Conservation (phyloP, 345 rosid species). For the Eucalyptus erythrocorys region DNA sequence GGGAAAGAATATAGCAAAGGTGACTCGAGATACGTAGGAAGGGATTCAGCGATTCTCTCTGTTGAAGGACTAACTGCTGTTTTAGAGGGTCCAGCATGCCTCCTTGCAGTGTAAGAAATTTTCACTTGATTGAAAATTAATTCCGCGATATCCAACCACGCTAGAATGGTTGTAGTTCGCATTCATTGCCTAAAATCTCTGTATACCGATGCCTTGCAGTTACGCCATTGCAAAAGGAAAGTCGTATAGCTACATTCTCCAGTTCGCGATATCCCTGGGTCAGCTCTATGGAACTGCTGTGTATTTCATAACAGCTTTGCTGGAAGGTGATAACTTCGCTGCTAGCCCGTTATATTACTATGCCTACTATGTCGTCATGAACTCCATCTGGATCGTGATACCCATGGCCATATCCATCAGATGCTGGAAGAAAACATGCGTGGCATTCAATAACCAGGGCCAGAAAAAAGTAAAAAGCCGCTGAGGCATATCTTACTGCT, state of each 20-base stretch:
- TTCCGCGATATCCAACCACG: background rate
- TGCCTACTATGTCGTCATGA: slow-evolving; percentile 57
- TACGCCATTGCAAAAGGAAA: slow-evolving; percentile 73
- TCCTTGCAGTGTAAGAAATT: slow-evolving; percentile 64
- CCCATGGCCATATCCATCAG: slow-evolving; percentile 53
- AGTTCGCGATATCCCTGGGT: slow-evolving; percentile 70
- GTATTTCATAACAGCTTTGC: slow-evolving; percentile 60
- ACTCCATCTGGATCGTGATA: slow-evolving; percentile 63
- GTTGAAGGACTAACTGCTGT: slow-evolving; percentile 90
- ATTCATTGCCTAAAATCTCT: background rate
- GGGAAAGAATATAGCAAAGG: slow-evolving; percentile 99
- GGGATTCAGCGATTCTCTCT: slow-evolving; percentile 59
- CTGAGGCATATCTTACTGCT: background rate
- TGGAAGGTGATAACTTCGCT: slow-evolving; percentile 86
- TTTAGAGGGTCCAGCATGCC: slow-evolving; percentile 73
- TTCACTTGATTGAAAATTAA: background rate
- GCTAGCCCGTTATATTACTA: slow-evolving; percentile 46
- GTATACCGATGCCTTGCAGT: slow-evolving; percentile 16
- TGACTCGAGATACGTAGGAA: slow-evolving; percentile 80
- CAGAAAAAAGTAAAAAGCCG: slow-evolving; percentile 40
- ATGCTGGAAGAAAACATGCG: slow-evolving; percentile 74
- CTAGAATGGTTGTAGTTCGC: background rate
- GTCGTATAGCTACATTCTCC: slow-evolving; percentile 75
- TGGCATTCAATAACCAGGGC: slow-evolving; percentile 16
- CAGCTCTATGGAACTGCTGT: slow-evolving; percentile 88